Evolutionary conservation across 2,329 filamentous ascomycete species (phyloP), one percentile per base, ranked within the genome.

Genomic region (Dryadomyces sulphureus): DNA sequence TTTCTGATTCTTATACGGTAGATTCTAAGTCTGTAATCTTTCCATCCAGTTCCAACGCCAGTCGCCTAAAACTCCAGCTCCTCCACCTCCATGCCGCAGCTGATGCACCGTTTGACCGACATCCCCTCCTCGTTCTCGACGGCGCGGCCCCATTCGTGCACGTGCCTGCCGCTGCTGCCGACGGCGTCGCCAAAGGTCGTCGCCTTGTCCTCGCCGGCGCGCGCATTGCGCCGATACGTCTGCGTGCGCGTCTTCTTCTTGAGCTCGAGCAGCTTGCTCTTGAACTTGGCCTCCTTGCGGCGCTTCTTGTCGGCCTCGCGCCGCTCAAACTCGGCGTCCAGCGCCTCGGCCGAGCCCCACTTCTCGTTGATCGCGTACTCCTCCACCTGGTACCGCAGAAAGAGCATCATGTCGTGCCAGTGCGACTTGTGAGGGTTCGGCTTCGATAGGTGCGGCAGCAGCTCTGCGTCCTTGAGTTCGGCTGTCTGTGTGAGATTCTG

Each of bases 391-490:
- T 79, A 93, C 1, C 92, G 82, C 20, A 98, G 70, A 60, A 92
- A 98, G 2, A 98, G 74, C 81, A 94, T 94, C 92, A 98, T 98
- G 67, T 94, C 87, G 62, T 95, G 88, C 86, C 88, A 98, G 48
- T 89, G 88, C 0, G 84, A 79, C 61, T 95, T 95, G 65, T 95
- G 92, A 1, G 92, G 92, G 56, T 98, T 98, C 1, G 92, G 90
- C 30, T 81, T 81, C 45, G 84, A 83, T 8, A 98, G 72, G 60
- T 93, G 89, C 0, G 90, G 90, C 0, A 98, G 70, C 1, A 98
- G 69, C 16, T 89, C 83, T 48, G 79, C 75, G 57, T 98, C 92
- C 55, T 83, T 82, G n/a, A 98, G 73, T 61, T 98, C 92, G 32
- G 89, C 85, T 84, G 52, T 1, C 17, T 32, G 50, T 44, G 2